A percentile compares a stretch with the other conserved stretches of the same genome.
phyloP scores from a whole-genome alignment of 768 basidiomycete species.

The Mycena vulgaris region DNA sequence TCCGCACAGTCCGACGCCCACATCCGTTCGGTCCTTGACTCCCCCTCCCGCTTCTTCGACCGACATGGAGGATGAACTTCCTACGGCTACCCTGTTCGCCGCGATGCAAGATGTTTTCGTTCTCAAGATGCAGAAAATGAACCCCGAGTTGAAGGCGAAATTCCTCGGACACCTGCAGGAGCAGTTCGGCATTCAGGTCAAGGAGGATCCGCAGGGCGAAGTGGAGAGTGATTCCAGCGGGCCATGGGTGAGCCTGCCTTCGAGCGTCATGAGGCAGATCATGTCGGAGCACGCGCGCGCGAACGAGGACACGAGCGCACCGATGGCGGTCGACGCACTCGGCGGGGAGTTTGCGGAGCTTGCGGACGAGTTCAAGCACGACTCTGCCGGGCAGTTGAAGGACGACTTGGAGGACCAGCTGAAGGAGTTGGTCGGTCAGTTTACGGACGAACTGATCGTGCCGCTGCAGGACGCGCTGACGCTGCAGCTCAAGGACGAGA shows the following conservation, averaged over 20 bases:
- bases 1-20: constrained; percentile 21
- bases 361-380: constrained; percentile 28
- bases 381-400: constrained; percentile 27
- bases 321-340: constrained; percentile 19
- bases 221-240: not conserved
- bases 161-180: constrained; percentile 30
- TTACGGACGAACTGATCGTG: constrained; percentile 25
- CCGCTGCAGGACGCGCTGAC: constrained; percentile 32
- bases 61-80: constrained; percentile 23
- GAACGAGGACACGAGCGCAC: not conserved
- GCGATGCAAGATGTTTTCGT: constrained; percentile 39
- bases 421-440: constrained; percentile 17
- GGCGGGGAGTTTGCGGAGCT: constrained; percentile 20
- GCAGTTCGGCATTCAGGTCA: constrained; percentile 32
- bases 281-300: constrained; percentile 23
- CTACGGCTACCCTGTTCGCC: constrained; percentile 32
- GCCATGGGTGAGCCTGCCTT: constrained; percentile 27
- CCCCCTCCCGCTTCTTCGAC: constrained; percentile 2
- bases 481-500: constrained; percentile 35
- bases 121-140: constrained; percentile 34
- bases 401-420: constrained; percentile 31
- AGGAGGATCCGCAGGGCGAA: constrained; percentile 1
- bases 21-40: constrained; percentile 7
- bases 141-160: constrained; percentile 29
- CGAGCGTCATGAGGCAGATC: constrained; percentile 23